Conservation (phyloP, 352 stramenopile genomes). For the Phytophthora sojae region DNA sequence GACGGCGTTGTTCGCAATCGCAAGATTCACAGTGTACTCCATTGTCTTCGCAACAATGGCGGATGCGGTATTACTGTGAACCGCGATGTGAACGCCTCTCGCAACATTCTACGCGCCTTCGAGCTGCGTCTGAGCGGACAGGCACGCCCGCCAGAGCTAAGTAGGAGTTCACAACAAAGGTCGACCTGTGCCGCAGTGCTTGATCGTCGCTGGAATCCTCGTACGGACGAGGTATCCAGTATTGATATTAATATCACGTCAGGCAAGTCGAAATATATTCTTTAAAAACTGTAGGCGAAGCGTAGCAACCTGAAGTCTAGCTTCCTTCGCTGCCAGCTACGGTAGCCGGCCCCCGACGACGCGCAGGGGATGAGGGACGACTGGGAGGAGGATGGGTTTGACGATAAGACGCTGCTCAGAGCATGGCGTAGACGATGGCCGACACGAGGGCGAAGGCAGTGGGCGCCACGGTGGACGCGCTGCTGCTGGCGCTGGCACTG, state of each 20-base stretch:
- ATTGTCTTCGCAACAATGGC: neutral
- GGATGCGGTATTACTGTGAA: neutral
- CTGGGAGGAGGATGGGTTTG: constrained; percentile 1
- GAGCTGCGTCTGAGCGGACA: neutral
- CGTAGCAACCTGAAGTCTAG: constrained; percentile 1
- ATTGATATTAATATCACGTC: too few relatives aligned
- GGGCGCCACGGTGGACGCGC: constrained; percentile 28
- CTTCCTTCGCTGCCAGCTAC: neutral
- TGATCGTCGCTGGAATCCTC: neutral
- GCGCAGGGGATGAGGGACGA: constrained; percentile 1
- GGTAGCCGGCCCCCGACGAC: constrained; percentile 16
- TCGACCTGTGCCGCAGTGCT: neutral
- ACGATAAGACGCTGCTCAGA: constrained; percentile 40
- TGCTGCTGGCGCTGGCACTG: constrained; percentile 36
- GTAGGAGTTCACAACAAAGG: neutral
- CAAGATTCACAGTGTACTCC: neutral
- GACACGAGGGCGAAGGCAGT: constrained; percentile 38
- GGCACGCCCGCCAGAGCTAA: neutral
- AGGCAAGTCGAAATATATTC: constrained; percentile 30
- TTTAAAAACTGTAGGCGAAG: constrained; percentile 21
- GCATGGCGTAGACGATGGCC: constrained; percentile 41
- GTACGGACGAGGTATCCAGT: neutral
- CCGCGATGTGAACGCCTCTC: neutral
- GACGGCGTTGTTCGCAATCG: neutral
- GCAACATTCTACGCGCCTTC: neutral